A percentile compares a stretch with the other conserved stretches of the same genome.
phyloP scores from a whole-genome alignment of 495 filamentous ascomycete species.

The Cryomyces antarcticus region DNA sequence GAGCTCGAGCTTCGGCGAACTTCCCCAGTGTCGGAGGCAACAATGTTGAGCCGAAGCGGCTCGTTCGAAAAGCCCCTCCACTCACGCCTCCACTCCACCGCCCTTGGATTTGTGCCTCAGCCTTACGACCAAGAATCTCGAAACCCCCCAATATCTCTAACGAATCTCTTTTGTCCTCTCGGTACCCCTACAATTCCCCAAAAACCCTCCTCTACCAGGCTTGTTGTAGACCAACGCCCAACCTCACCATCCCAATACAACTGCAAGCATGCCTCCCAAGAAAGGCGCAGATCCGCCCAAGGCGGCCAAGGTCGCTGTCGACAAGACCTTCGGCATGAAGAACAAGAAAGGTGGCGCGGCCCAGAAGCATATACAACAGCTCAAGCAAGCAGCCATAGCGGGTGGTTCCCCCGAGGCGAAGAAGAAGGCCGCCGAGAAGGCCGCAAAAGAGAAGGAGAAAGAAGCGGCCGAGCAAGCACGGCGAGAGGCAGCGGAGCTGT shows the following conservation, averaged over 20 bases:
- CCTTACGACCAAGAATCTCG: too few species aligned
- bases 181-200: too few species aligned
- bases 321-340: constrained; percentile 99
- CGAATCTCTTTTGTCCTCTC: too few species aligned
- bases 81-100: too few species aligned
- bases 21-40: too few species aligned
- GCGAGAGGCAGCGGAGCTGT: constrained; percentile 60
- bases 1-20: too few species aligned
- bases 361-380: constrained; percentile 69
- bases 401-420: constrained; percentile 71
- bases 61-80: too few species aligned
- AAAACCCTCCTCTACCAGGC: too few species aligned
- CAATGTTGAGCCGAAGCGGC: too few species aligned
- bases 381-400: constrained; percentile 47
- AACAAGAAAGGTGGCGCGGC: constrained; percentile 92
- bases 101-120: too few species aligned
- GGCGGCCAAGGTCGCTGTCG: constrained; percentile 49
- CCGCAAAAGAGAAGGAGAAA: constrained; percentile 68
- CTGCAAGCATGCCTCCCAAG: constrained; percentile 71
- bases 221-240: neutral
- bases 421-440: constrained; percentile 74
- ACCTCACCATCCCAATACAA: neutral
- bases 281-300: constrained; percentile 49
- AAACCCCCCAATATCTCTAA: too few species aligned
- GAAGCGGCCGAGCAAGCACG: constrained; percentile 63